Conservation (phyloP, 192 early-diverging fungal species). For the Chytriomyces hyalinus region DNA sequence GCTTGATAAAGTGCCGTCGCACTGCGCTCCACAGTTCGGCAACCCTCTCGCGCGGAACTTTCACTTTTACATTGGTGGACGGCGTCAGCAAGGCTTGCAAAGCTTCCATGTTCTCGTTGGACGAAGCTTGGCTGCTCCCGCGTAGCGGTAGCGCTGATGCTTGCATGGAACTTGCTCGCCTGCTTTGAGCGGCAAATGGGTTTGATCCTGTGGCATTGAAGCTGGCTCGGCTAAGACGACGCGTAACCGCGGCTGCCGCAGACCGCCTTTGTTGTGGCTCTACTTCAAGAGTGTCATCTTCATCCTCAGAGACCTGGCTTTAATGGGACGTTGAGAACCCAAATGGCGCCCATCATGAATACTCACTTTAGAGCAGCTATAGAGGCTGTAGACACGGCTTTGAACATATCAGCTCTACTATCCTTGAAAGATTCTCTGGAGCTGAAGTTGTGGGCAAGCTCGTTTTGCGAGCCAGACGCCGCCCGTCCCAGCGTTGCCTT, state of each 20-base stretch:
- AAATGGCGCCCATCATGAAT: too few relatives aligned
- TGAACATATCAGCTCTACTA: too few relatives aligned
- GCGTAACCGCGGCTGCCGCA: slow-evolving; percentile 3
- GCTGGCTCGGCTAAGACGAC: slow-evolving; percentile 1
- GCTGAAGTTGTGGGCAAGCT: too few relatives aligned
- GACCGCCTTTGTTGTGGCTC: not conserved
- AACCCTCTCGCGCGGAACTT: slow-evolving; percentile 19
- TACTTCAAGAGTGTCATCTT: not conserved
- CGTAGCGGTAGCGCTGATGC: not conserved
- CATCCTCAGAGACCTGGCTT: not conserved
- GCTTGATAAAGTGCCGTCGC: slow-evolving; percentile 1
- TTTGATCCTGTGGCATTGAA: not conserved
- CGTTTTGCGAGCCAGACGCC: too few relatives aligned
- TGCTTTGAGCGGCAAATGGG: not conserved
- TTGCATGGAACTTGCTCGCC: not conserved
- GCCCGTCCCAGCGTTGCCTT: too few relatives aligned
- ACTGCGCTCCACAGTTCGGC: slow-evolving; percentile 25
- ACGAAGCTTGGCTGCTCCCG: not conserved
- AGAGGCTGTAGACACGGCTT: too few relatives aligned
- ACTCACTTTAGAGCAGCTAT: too few relatives aligned
- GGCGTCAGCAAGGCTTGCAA: not conserved
- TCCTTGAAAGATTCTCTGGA: too few relatives aligned
- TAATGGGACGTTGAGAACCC: too few relatives aligned
- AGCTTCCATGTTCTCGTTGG: not conserved
- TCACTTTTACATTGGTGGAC: not conserved